phyloP scores from a whole-genome alignment of 805 yeast genomes.

The Saturnispora gosingensis region DNA sequence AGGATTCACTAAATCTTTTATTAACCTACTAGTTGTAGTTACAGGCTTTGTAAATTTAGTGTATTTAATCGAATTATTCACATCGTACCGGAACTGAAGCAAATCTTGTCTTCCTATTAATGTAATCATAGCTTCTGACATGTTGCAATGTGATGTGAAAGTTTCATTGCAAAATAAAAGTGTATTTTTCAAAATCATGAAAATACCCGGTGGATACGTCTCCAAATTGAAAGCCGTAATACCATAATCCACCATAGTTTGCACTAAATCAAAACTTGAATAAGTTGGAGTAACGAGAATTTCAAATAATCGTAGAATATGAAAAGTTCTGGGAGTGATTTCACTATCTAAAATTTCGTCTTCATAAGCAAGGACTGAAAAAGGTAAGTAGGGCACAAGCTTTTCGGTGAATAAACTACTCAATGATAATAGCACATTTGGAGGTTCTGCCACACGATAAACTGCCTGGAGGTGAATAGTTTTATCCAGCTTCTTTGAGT shows the following conservation, averaged over 20 bases:
- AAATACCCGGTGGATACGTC: conserved; percentile 65
- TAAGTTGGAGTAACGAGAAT: conserved; percentile 45
- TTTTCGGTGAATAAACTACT: conserved; percentile 39
- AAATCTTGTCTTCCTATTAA: conserved; percentile 66
- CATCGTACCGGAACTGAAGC: conserved; percentile 18
- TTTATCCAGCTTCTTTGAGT: conserved; percentile 28
- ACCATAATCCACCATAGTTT: conserved; percentile 49
- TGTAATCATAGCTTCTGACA: conserved; percentile 33
- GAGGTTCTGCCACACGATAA: conserved; percentile 48
- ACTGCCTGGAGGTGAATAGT: conserved; percentile 31
- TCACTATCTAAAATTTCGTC: conserved; percentile 45
- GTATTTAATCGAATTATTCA: not conserved
- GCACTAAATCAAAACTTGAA: conserved; percentile 46
- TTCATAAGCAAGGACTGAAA: conserved; percentile 61
- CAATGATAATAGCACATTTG: conserved; percentile 48
- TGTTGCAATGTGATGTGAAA: conserved; percentile 40
- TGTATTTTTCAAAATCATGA: conserved; percentile 57
- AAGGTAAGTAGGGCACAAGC: conserved; percentile 48
- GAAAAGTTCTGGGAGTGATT: conserved; percentile 59
- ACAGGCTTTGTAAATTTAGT: conserved; percentile 17
- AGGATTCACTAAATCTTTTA: conserved; percentile 28
- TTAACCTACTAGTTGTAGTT: conserved; percentile 27
- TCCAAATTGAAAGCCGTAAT: conserved; percentile 46
- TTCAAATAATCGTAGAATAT: conserved; percentile 53
- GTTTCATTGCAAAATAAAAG: conserved; percentile 44